phyloP scores from a whole-genome alignment of 2,329 filamentous ascomycete species.

The Paracorniculantispora psalliotae region DNA sequence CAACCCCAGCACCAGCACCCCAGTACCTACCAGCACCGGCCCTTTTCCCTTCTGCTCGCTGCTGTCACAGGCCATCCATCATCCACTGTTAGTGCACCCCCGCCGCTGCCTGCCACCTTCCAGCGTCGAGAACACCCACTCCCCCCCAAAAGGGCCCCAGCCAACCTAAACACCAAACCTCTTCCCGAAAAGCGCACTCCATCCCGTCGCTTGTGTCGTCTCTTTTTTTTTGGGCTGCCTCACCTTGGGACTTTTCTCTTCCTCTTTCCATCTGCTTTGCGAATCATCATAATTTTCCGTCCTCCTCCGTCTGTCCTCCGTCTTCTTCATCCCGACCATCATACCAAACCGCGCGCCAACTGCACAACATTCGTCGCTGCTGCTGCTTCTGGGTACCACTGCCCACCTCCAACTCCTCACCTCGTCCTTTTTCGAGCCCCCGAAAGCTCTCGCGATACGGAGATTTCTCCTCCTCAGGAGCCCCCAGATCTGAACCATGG shows the following conservation, averaged over 20 bases:
- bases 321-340: not conserved
- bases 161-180: conserved; percentile 7
- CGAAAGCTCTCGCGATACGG: conserved; percentile 11
- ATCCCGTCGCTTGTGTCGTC: no score
- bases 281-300: not conserved
- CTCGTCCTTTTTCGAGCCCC: not conserved
- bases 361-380: not conserved
- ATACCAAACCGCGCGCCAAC: not conserved
- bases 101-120: not conserved
- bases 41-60: not conserved
- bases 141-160: no score
- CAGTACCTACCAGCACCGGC: not conserved
- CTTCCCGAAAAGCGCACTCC: conserved; percentile 2
- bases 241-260: not conserved
- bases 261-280: not conserved
- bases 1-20: not conserved
- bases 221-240: not conserved
- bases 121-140: not conserved
- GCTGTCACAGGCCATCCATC: not conserved
- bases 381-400: conserved; percentile 8
- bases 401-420: conserved; percentile 13
- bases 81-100: not conserved
- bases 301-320: not conserved
- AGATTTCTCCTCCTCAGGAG: conserved; percentile 32
- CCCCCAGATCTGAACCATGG: conserved; percentile 39